Evolutionary conservation across 139 green algal genomes (phyloP), one percentile per base, ranked within the genome.

Genomic region (Tetraselmis striata): DNA sequence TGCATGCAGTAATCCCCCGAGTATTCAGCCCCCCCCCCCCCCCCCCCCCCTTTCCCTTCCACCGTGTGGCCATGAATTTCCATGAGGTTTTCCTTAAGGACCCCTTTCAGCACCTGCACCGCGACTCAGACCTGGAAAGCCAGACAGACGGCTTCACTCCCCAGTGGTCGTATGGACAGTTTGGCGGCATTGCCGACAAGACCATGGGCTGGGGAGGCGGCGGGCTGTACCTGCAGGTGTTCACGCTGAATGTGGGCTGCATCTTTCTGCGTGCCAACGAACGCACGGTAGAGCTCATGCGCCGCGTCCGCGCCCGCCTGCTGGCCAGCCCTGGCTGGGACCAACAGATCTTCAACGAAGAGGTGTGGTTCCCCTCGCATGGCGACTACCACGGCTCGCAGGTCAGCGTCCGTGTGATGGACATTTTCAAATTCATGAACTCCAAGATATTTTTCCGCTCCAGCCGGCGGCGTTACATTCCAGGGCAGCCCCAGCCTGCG

Each of bases 121-220:
- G 87, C n/a, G 88, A 91, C 45, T 80, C 85, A 0, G 88, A 91
- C 76, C 84, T 91, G 30, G 88, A 91, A 80, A 78, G 82, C 2
- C 84, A 86, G n/a, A 86, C 82, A 0, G 88, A 91, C 58, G 88
- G 88, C 25, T 91, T 86, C 29, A 76, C 31, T 2, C 80, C 87
- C 45, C 32, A 81, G 26, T 86, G 77, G 78, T 80, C 88, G 27
- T 89, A 88, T 80, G 88, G 88, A 59, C 31, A 29, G 28, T 80
- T 89, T 25, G 80, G 75, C 59, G 79, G 79, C 31, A 77, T 90
- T 0, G 5, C 80, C 23, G 87, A 91, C 80, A 32, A 79, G 11
- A 87, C 79, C 59, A 91, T 91, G 87, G 87, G 87, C 31, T 91
- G 87, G 87, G 87, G 87, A 5, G 87, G 83, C n/a, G 87, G 87